A percentile compares a stretch with the other conserved stretches of the same genome.
Evolutionary conservation across 345 rosid species (phyloP).

Genomic region (Mangifera indica): DNA sequence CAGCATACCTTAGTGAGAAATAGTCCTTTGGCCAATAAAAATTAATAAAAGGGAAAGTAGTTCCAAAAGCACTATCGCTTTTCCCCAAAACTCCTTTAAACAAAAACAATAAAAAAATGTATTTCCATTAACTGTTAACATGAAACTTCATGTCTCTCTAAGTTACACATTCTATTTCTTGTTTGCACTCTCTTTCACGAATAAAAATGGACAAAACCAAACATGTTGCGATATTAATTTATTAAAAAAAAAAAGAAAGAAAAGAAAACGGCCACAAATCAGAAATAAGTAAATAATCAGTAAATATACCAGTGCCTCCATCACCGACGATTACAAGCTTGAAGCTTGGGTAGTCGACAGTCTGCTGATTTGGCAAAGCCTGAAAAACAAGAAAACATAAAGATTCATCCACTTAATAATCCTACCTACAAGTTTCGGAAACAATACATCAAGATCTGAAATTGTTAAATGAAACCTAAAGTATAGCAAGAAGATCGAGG

Average conservation of each 20-base stretch:
- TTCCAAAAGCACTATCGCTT: too few relatives aligned
- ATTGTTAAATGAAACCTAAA: not conserved
- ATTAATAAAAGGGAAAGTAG: too few relatives aligned
- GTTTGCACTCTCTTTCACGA: not conserved
- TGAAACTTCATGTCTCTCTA: not conserved
- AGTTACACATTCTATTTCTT: not conserved
- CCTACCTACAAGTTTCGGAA: not conserved
- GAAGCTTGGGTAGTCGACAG: conserved; percentile 74
- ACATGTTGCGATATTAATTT: too few relatives aligned
- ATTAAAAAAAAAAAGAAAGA: too few relatives aligned
- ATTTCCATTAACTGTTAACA: too few relatives aligned
- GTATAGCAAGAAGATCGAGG: not conserved
- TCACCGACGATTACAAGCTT: conserved; percentile 96
- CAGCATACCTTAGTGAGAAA: too few relatives aligned
- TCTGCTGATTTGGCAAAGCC: conserved; percentile 76
- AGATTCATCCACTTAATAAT: not conserved
- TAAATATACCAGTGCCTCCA: conserved; percentile 73
- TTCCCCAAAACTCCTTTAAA: too few relatives aligned
- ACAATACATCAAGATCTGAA: not conserved
- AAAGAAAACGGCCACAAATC: not conserved
- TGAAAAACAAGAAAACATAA: conserved; percentile 16
- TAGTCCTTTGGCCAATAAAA: too few relatives aligned
- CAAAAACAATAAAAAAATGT: not conserved
- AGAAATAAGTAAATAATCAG: not conserved
- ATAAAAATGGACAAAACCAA: not conserved